Conservation (phyloP, 805 yeast genomes). For the Ogataea naganishii region DNA sequence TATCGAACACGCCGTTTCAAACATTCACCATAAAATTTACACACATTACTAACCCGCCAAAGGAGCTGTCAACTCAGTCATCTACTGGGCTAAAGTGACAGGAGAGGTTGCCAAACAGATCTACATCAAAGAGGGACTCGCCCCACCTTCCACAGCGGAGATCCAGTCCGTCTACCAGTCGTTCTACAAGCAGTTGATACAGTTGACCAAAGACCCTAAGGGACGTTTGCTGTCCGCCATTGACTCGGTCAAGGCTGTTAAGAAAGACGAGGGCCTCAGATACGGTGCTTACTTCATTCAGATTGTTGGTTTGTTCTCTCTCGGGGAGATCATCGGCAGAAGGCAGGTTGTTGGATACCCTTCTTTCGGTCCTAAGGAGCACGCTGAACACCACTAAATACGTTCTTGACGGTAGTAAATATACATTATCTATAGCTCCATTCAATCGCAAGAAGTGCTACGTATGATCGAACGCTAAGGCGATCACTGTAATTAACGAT, state of each 20-base stretch:
- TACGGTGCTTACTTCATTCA: constrained; percentile 75
- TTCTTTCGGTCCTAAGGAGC: constrained; percentile 39
- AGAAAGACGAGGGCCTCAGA: constrained; percentile 51
- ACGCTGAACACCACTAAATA: constrained; percentile 21
- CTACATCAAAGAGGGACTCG: constrained; percentile 85
- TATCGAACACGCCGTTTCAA: constrained; percentile 6
- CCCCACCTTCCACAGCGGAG: constrained; percentile 79
- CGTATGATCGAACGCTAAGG: background rate
- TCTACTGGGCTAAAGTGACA: constrained; percentile 69
- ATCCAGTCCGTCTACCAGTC: constrained; percentile 65
- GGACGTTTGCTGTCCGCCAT: constrained; percentile 39
- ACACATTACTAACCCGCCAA: constrained; percentile 8
- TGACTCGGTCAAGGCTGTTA: constrained; percentile 27
- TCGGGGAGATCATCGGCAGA: constrained; percentile 96
- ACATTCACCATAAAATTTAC: constrained; percentile 1
- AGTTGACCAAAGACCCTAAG: constrained; percentile 50
- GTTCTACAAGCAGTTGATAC: constrained; percentile 36
- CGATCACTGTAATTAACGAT: background rate
- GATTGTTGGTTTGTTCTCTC: constrained; percentile 80
- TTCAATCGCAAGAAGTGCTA: background rate
- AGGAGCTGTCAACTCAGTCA: constrained; percentile 40
- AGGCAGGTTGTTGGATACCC: constrained; percentile 89
- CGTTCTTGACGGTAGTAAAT: too few relatives aligned
- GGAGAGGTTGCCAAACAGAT: constrained; percentile 58
- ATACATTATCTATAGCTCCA: too few relatives aligned